Conservation (phyloP, 768 basidiomycete genomes). For the Ephemerocybe angulata region DNA sequence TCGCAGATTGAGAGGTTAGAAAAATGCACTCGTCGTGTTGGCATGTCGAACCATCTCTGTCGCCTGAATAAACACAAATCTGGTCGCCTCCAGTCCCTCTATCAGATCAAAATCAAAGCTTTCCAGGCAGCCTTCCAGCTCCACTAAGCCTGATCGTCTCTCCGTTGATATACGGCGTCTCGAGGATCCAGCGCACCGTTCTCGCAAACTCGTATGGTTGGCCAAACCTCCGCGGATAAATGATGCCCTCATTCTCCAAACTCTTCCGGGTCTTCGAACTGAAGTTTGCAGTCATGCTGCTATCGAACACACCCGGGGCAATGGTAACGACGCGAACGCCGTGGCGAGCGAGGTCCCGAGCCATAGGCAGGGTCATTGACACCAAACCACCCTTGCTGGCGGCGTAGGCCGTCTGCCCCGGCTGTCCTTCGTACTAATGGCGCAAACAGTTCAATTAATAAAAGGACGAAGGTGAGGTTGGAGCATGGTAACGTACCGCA, state of each 20-base stretch:
- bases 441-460: not conserved
- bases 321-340: slow-evolving; percentile 53
- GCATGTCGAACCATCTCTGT: not conserved
- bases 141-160: slow-evolving; percentile 48
- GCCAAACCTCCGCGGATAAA: slow-evolving; percentile 47
- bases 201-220: slow-evolving; percentile 46
- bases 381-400: slow-evolving; percentile 54
- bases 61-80: not conserved
- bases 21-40: too few species aligned
- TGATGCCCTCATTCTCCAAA: slow-evolving; percentile 36
- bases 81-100: not conserved
- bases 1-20: not conserved
- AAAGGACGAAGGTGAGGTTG: not conserved
- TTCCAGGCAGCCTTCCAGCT: slow-evolving; percentile 37
- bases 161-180: slow-evolving; percentile 54
- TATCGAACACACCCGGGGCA: slow-evolving; percentile 53
- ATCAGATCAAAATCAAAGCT: slow-evolving; percentile 21
- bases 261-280: slow-evolving; percentile 33
- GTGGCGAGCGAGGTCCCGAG: slow-evolving; percentile 52
- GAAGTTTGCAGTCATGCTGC: slow-evolving; percentile 39
- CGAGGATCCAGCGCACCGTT: slow-evolving; percentile 47
- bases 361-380: slow-evolving; percentile 59
- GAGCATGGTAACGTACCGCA: slow-evolving; percentile 30
- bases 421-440: slow-evolving; percentile 50
- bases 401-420: slow-evolving; percentile 55